A percentile compares a stretch with the other conserved stretches of the same genome.
These are phyloP conservation scores for Cyclotella sp. DNA, from an alignment of 108 stramenopile genomes.

Conservation along the genomic window DNA sequence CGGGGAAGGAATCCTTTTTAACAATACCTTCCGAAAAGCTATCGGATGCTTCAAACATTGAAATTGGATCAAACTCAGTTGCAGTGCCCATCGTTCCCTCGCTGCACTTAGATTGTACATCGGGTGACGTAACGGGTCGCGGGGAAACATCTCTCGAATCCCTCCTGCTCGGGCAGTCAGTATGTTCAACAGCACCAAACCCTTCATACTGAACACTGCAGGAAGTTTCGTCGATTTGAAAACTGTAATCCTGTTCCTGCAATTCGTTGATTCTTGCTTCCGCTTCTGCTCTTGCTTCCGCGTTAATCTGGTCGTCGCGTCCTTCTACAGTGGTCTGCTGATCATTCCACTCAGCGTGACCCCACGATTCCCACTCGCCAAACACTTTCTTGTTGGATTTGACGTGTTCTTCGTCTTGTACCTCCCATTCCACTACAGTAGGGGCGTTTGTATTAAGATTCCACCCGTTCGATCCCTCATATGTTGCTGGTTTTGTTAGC, in stretches of 20 bases:
- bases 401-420: neutral
- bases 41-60: conserved; percentile 46
- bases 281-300: conserved; percentile 12
- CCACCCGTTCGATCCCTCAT: conserved; percentile 2
- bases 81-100: conserved; percentile 41
- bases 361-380: neutral
- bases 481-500: neutral
- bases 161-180: conserved; percentile 19
- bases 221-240: neutral
- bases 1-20: conserved; percentile 13
- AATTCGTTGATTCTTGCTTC: conserved; percentile 5
- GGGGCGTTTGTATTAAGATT: neutral
- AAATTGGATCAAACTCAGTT: conserved; percentile 53
- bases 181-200: conserved; percentile 24
- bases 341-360: conserved; percentile 9
- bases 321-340: neutral
- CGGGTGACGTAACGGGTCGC: conserved; percentile 3
- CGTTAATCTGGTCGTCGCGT: neutral
- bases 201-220: conserved; percentile 35
- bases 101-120: conserved; percentile 23
- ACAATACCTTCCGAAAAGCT: conserved; percentile 22
- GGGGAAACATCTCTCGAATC: conserved; percentile 28
- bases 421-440: conserved; percentile 24
- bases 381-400: neutral
- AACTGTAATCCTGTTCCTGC: neutral